Evolutionary conservation across 805 yeast species (phyloP).

Genomic region (Priceomyces fermenticarens): DNA sequence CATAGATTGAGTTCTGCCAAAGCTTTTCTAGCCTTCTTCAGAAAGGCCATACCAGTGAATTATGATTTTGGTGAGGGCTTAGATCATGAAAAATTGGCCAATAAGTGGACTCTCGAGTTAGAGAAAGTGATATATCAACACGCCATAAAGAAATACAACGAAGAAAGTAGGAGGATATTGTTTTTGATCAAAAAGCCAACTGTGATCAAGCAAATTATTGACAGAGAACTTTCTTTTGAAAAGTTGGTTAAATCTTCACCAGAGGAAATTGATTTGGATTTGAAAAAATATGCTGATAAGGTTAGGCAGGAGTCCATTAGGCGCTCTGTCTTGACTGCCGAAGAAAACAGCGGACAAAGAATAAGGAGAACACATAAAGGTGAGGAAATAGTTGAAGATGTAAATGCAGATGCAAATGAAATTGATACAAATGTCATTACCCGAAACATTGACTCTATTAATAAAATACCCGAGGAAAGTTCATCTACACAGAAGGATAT

Average conservation of each 20-base stretch:
- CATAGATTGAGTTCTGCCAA: conserved; percentile 48
- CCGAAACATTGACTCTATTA: conserved; percentile 32
- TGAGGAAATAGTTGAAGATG: conserved; percentile 68
- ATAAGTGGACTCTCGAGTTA: conserved; percentile 46
- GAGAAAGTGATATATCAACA: conserved; percentile 48
- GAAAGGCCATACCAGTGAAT: conserved; percentile 35
- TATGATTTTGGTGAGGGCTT: conserved; percentile 16
- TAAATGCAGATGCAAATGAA: conserved; percentile 23
- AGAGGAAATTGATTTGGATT: conserved; percentile 79
- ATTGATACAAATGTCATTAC: conserved; percentile 25
- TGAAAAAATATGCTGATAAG: conserved; percentile 65
- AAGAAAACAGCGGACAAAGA: conserved; percentile 51
- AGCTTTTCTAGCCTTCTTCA: conserved; percentile 48
- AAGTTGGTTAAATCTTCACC: conserved; percentile 63
- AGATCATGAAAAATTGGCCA: conserved; percentile 32
- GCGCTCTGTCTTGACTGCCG: conserved; percentile 62
- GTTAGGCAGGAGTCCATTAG: conserved; percentile 68
- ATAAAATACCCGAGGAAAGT: conserved; percentile 25
- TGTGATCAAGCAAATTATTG: conserved; percentile 56
- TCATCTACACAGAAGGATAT: conserved; percentile 2
- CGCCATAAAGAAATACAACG: conserved; percentile 51
- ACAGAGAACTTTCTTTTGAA: conserved; percentile 50
- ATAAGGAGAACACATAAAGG: conserved; percentile 85
- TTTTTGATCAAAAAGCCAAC: conserved; percentile 60
- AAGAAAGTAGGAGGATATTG: conserved; percentile 63